Conservation (phyloP, 169 alveolate species). For the Plasmodium gonderi region DNA sequence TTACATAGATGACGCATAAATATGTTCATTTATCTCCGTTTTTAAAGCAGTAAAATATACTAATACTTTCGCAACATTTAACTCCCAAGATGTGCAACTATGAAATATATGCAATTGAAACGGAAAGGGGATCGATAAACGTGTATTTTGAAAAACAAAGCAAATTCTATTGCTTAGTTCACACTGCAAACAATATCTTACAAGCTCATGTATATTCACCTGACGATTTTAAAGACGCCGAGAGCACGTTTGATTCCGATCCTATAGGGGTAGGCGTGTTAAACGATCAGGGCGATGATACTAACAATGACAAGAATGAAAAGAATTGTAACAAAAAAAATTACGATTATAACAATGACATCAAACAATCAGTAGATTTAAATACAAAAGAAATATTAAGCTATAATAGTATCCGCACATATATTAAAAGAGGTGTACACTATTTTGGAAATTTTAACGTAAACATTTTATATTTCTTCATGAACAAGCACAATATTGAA, state of each 20-base stretch:
- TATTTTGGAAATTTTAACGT: conserved; percentile 71
- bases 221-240: conserved; percentile 43
- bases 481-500: conserved; percentile 59
- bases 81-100: conserved; percentile 45
- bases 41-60: neutral
- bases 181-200: conserved; percentile 67
- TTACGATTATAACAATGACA: neutral
- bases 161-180: conserved; percentile 59
- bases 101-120: conserved; percentile 33
- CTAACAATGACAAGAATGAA: neutral
- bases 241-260: conserved; percentile 1
- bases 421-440: conserved; percentile 41
- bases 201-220: conserved; percentile 65
- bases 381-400: neutral
- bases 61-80: neutral
- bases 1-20: neutral
- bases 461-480: conserved; percentile 40
- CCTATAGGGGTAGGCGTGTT: neutral
- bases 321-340: neutral
- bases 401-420: neutral
- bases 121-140: conserved; percentile 53
- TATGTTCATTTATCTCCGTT: neutral
- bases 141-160: conserved; percentile 69
- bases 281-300: neutral
- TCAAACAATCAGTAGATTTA: neutral